phyloP scores from a whole-genome alignment of 192 early-diverging fungal species.

The Coemansia sp. region DNA sequence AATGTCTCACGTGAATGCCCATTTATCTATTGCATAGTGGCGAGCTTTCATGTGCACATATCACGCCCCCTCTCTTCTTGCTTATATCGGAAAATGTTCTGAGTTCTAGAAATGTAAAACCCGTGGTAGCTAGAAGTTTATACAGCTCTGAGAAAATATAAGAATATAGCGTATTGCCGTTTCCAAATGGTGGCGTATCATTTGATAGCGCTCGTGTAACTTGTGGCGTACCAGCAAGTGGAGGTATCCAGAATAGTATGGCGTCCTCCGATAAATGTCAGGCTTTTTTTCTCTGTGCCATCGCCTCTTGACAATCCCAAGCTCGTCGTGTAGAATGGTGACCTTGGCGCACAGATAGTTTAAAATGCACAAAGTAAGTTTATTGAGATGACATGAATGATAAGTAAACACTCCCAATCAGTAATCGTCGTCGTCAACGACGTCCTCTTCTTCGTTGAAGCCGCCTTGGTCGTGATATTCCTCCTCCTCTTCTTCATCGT shows the following conservation, averaged over 20 bases:
- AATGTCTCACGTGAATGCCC: neutral
- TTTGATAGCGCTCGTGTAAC: neutral
- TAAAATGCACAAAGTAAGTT: conserved; percentile 1
- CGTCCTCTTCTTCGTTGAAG: conserved; percentile 15
- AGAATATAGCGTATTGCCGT: neutral
- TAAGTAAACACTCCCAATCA: neutral
- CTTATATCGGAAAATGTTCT: neutral
- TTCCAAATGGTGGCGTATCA: neutral
- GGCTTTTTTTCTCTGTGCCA: neutral
- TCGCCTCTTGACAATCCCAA: too few relatives aligned
- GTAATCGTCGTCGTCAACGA: conserved; percentile 17
- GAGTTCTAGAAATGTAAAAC: neutral
- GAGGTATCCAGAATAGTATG: neutral
- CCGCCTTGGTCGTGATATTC: conserved; percentile 19
- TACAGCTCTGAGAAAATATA: neutral
- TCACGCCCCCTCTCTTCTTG: neutral
- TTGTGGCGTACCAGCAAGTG: neutral
- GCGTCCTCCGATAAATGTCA: neutral
- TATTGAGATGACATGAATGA: neutral
- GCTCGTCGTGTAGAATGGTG: neutral
- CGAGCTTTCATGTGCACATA: conserved; percentile 4
- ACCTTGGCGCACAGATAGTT: neutral
- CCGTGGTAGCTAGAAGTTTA: neutral
- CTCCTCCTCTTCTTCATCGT: conserved; percentile 55
- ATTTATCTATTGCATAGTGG: neutral